These are phyloP conservation scores for Cantharellus cinnabarinus DNA, from an alignment of 768 basidiomycete species.

Conservation along the genomic window DNA sequence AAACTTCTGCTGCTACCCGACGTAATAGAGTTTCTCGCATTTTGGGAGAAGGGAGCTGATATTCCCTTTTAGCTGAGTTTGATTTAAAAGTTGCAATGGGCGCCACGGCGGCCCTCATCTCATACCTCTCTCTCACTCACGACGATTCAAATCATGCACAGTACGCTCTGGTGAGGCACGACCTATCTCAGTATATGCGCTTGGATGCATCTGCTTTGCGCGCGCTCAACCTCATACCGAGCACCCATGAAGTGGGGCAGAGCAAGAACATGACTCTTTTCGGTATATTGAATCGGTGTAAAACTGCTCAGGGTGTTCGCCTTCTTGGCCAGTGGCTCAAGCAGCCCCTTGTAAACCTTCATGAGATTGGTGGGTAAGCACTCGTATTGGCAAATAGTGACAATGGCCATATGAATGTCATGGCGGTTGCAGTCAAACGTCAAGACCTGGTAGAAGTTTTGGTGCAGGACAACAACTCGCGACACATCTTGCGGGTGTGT, in stretches of 20 bases:
- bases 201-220: slow-evolving; percentile 86
- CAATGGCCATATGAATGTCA: neutral
- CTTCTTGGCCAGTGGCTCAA: slow-evolving; percentile 84
- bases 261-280: slow-evolving; percentile 74
- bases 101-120: slow-evolving; percentile 60
- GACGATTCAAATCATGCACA: slow-evolving; percentile 62
- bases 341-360: slow-evolving; percentile 83
- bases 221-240: slow-evolving; percentile 69
- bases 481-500: slow-evolving; percentile 50
- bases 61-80: slow-evolving; percentile 43
- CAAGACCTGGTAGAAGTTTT: slow-evolving; percentile 79
- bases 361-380: slow-evolving; percentile 59
- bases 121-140: slow-evolving; percentile 59
- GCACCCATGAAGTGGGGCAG: slow-evolving; percentile 22
- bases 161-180: slow-evolving; percentile 69
- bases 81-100: slow-evolving; percentile 57
- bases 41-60: neutral
- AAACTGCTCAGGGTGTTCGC: slow-evolving; percentile 83
- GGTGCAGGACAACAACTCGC: slow-evolving; percentile 51
- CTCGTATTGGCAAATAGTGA: neutral
- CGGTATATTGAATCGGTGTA: slow-evolving; percentile 84
- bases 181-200: slow-evolving; percentile 86
- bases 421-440: slow-evolving; percentile 37
- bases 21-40: slow-evolving; percentile 4
- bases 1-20: slow-evolving; percentile 16